These are phyloP conservation scores for Rhizophora mangle DNA, from an alignment of 345 rosid species.

Conservation along the genomic window DNA sequence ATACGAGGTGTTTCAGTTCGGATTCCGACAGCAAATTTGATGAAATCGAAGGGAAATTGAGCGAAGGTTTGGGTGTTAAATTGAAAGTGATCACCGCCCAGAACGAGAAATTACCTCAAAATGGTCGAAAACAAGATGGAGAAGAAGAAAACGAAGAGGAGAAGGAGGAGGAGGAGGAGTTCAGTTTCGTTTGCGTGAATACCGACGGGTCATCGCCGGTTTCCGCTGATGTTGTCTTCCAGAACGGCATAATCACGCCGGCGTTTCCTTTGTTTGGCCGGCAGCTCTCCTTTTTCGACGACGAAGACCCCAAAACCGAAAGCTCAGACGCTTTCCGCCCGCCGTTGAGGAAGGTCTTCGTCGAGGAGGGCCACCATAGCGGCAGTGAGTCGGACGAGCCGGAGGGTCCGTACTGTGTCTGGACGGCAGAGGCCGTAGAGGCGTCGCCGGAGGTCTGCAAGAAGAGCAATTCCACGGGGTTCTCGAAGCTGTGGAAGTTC, in stretches of 20 bases:
- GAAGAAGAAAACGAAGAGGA: slow-evolving; percentile 9
- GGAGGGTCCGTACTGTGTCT: slow-evolving; percentile 40
- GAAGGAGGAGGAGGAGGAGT: slow-evolving; percentile 34
- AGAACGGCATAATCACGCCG: slow-evolving; percentile 49
- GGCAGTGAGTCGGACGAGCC: slow-evolving; percentile 4
- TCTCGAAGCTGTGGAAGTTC: slow-evolving; percentile 47
- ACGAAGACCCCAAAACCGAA: not conserved
- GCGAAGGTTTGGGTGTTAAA: slow-evolving; percentile 23
- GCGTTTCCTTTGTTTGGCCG: slow-evolving; percentile 42
- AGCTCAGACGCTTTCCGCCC: slow-evolving; percentile 12
- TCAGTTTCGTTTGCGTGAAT: slow-evolving; percentile 36
- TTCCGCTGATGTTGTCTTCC: slow-evolving; percentile 42
- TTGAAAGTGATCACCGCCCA: slow-evolving; percentile 3
- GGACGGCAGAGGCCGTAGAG: slow-evolving; percentile 32
- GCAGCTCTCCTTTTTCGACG: slow-evolving; percentile 20
- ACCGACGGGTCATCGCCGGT: slow-evolving; percentile 32
- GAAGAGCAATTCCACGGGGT: slow-evolving; percentile 63
- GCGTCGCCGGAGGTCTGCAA: slow-evolving; percentile 30
- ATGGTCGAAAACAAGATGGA: slow-evolving; percentile 3
- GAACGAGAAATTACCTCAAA: not conserved
- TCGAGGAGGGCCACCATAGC: slow-evolving; percentile 13
- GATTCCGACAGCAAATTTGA: not conserved
- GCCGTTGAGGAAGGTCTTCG: slow-evolving; percentile 30
- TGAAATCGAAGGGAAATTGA: slow-evolving; percentile 4
- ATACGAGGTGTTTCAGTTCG: too few relatives aligned